Conservation (phyloP, 371 early-diverging fungal species). For the Umbelopsis sp. region DNA sequence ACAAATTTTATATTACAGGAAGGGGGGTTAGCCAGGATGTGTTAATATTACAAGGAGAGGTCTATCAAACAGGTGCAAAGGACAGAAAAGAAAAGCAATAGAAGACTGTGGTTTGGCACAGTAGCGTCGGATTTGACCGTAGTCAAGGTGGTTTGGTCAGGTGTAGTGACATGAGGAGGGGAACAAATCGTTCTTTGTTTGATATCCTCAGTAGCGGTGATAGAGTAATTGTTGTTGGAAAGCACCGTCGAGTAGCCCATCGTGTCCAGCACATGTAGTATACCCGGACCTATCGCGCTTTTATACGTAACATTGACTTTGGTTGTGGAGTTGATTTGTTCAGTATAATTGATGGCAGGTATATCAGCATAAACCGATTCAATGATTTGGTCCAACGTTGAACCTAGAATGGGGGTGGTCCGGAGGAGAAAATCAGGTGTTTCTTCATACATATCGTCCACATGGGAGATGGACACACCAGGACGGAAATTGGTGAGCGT, state of each 20-base stretch:
- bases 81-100: background rate
- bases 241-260: conserved; percentile 43
- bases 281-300: conserved; percentile 38
- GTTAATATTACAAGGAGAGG: background rate
- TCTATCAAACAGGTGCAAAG: conserved; percentile 6
- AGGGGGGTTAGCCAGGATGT: too few species aligned
- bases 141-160: conserved; percentile 1
- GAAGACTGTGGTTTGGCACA: background rate
- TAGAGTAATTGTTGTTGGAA: conserved; percentile 33
- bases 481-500: conserved; percentile 39
- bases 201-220: conserved; percentile 1
- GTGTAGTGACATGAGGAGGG: background rate
- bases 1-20: conserved; percentile 1
- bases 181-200: background rate
- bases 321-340: conserved; percentile 6
- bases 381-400: conserved; percentile 37
- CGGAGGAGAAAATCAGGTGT: conserved; percentile 52
- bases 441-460: conserved; percentile 34
- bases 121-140: background rate
- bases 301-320: background rate
- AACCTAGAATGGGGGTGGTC: conserved; percentile 27
- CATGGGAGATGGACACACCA: conserved; percentile 45
- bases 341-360: conserved; percentile 36
- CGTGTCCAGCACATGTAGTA: conserved; percentile 38
- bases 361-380: conserved; percentile 28